Evolutionary conservation across 164 flowering plant genomes (phyloP), one percentile per base, ranked within the genome.

Genomic region (Santalum album): DNA sequence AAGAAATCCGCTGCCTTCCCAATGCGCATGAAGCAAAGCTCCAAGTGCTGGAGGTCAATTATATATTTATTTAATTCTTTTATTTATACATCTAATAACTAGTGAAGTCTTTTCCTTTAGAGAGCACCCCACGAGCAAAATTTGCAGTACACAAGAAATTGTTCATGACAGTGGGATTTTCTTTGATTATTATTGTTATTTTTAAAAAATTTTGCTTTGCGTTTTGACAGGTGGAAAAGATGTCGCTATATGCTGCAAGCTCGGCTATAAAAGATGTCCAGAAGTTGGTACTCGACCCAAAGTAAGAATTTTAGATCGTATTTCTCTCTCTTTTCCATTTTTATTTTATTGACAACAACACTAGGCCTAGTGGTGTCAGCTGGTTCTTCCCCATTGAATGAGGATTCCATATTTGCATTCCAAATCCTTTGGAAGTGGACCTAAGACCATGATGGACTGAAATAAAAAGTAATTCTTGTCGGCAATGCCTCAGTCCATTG

Each of bases 231-330:
- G 95, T 87, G 1, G 97, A 92, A 27, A 92, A 89, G 75, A 87
- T 87, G 58, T 83, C 95, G 20, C 69, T 92, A 14, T 90, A 89
- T 69, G 95, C 99, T 18, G 96, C 96, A 29, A 90, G 99, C 74
- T 85, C 86, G 7, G 87, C 96, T 29, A 90, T 89, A 29, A 87
- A 80, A 74, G 97, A 92, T 73, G 83, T 92, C 29, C 87, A 85
- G 61, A 92, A 85, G 73, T 54, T 92, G 74, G 92, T 82, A 35
- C 91, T 92, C 54, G 97, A 92, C 69, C 80, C 94, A 60, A 86
- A 78, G 98, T 87, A 80, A 71, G 87, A 48, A 16, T 4, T 43
- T 12, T 4, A 5, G n/a, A 43, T 43, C 9, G 34, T 29, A 29
- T 3, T 29, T 29, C n/a, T 32, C 44, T 29, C 34, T 29, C 34